Conservation (phyloP, 2,329 filamentous ascomycete genomes). For the Aspergillus sp. region DNA sequence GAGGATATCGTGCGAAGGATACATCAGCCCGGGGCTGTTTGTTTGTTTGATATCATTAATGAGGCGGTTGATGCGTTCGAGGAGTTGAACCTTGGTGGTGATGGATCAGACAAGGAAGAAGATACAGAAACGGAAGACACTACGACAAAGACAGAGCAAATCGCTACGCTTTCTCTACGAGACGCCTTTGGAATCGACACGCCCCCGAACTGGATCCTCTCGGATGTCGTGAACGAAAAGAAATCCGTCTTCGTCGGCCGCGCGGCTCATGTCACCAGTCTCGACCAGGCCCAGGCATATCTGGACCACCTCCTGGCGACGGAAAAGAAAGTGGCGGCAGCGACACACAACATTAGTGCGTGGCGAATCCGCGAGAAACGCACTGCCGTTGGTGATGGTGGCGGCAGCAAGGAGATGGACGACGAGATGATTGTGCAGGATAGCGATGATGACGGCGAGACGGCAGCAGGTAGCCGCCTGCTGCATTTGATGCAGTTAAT, state of each 20-base stretch:
- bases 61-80: constrained; percentile 43
- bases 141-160: constrained; percentile 12
- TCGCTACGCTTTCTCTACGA: constrained; percentile 20
- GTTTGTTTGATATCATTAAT: constrained; percentile 85
- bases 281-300: constrained; percentile 61
- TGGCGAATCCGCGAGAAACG: constrained; percentile 63
- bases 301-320: constrained; percentile 68
- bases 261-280: constrained; percentile 59
- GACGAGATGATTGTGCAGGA: constrained; percentile 64
- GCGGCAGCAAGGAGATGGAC: constrained; percentile 14
- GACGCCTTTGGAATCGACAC: constrained; percentile 22
- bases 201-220: constrained; percentile 62
- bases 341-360: constrained; percentile 92
- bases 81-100: constrained; percentile 46
- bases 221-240: constrained; percentile 65
- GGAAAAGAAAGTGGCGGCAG: constrained; percentile 75
- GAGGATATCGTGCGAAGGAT: constrained; percentile 57
- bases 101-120: constrained; percentile 14
- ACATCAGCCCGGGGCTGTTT: constrained; percentile 67
- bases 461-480: constrained; percentile 76
- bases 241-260: constrained; percentile 85
- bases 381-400: background rate
- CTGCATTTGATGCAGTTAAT: constrained; percentile 90
- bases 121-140: constrained; percentile 13
- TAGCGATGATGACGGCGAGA: constrained; percentile 93